Evolutionary conservation across 179 eudicot genomes (phyloP), one percentile per base, ranked within the genome.

Genomic region (Amaranthus tricolor): DNA sequence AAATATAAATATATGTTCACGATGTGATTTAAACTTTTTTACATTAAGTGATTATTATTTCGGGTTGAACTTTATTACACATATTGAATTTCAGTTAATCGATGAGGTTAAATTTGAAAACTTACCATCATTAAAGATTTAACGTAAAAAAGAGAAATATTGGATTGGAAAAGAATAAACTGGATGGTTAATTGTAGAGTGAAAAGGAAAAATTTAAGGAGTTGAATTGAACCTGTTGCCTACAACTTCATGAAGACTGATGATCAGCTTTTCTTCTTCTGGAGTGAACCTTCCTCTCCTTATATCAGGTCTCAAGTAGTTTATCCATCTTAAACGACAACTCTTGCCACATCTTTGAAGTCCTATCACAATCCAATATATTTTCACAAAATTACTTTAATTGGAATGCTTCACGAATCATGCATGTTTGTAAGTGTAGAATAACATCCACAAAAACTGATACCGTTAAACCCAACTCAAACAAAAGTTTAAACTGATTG

Each of bases 301-400:
- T 1, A 93, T 93, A 56, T 93, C 95, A 0, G 98, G 98, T 81
- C 98, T 86, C 71, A 93, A 73, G 58, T 93, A 93, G 66, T 93
- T 93, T 66, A 93, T 93, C 98, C 98, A 93, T 86, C 98, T 85
- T 81, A 93, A 79, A 13, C 96, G 88, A 67, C 98, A 93, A 68
- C 98, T 93, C 75, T 93, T 93, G 0, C 98, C 98, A 24, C 98
- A 93, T 82, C 98, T 89, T 86, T 93, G 97, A 7, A 93, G 85
- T 73, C 97, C 98, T 93, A 59, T 17, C 17, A 12, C 52, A 72
- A 8, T 51, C 5, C 44, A 20, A 16, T n/a, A 55, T 59, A 13
- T 50, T 19, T 6, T 58, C 2, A 62, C 12, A 43, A 65, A 17
- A 65, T 16, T 50, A 56, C 8, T 19, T 49, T 50, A 19, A 49